Evolutionary conservation across 2,329 filamentous ascomycete genomes (phyloP).

Genomic region (Exophiala viscosa): DNA sequence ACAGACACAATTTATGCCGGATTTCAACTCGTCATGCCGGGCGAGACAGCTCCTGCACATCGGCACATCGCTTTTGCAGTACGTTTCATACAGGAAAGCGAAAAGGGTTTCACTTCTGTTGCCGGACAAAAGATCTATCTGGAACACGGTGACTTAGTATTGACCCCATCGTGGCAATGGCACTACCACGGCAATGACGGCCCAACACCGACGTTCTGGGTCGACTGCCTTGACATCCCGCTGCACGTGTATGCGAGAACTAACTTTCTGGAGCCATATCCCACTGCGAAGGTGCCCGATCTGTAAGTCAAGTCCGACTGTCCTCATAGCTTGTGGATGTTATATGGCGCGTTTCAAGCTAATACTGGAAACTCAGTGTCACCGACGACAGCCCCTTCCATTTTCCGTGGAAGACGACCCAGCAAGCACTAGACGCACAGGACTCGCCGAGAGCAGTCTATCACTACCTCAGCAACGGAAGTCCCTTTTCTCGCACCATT

Average conservation of each 20-base stretch:
- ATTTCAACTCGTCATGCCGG: slow-evolving; percentile 54
- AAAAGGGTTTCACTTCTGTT: slow-evolving; percentile 55
- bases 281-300: slow-evolving; percentile 38
- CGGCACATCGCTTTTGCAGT: slow-evolving; percentile 55
- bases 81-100: slow-evolving; percentile 56
- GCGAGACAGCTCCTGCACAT: slow-evolving; percentile 54
- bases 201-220: slow-evolving; percentile 53
- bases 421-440: slow-evolving; percentile 37
- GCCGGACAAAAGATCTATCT: slow-evolving; percentile 53
- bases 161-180: slow-evolving; percentile 58
- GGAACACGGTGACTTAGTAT: slow-evolving; percentile 53
- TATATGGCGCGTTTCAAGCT: too few relatives aligned
- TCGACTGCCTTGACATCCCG: slow-evolving; percentile 51
- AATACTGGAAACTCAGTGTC: neutral
- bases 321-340: too few relatives aligned
- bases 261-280: too few relatives aligned
- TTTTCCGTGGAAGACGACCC: slow-evolving; percentile 49
- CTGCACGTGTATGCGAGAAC: too few relatives aligned
- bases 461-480: slow-evolving; percentile 35
- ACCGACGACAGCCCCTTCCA: slow-evolving; percentile 31
- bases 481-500: slow-evolving; percentile 37
- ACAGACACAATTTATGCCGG: slow-evolving; percentile 58
- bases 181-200: slow-evolving; percentile 60
- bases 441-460: slow-evolving; percentile 29
- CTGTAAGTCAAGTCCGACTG: slow-evolving; percentile 31